Evolutionary conservation across 164 flowering plant species (phyloP), one percentile per base, ranked within the genome.

Genomic region (Vitis rupestris): DNA sequence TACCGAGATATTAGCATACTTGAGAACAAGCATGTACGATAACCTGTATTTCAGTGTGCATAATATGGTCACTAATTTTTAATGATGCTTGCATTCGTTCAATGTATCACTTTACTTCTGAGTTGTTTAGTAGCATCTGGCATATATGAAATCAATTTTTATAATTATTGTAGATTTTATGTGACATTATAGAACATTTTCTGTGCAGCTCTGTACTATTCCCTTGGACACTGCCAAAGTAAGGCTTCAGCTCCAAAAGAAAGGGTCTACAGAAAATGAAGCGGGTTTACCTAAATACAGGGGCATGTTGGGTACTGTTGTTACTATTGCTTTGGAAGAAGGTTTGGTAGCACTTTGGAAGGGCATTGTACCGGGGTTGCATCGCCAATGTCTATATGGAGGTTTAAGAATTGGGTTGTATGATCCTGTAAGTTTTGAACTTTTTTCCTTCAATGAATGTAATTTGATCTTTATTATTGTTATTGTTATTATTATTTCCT

Each of bases 161-260:
- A 37, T 37, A 37, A 37, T 37, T 6, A 37, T 37, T 37, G 7
- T 37, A 37, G 44, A 37, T 37, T 37, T 37, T 3, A 4, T 37
- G 44, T 37, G 44, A 37, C 44, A 37, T 37, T 37, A 2, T 37
- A 37, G 44, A 37, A 6, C 7, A 37, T 37, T 64, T 62, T 70
- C 50, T 59, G 27, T 71, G 80, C 87, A 95, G 99, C 71, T 93
- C 10, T 93, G 92, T 76, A 95, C 99, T 0, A 81, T 95, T 65
- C 99, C 99, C 10, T 74, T 95, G 79, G 99, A 95, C 77, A 88
- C 91, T 59, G 98, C 98, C 59, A 95, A 95, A 82, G 99, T 95
- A 5, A 85, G 98, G 82, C 91, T 95, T 70, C 99, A 95, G 81
- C 92, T 95, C 53, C 99, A 95, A 76, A 87, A 84, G 85, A 88